These are phyloP conservation scores for Anaeramoeba flamelloides DNA, from an alignment of 78 protist species.

Conservation along the genomic window DNA sequence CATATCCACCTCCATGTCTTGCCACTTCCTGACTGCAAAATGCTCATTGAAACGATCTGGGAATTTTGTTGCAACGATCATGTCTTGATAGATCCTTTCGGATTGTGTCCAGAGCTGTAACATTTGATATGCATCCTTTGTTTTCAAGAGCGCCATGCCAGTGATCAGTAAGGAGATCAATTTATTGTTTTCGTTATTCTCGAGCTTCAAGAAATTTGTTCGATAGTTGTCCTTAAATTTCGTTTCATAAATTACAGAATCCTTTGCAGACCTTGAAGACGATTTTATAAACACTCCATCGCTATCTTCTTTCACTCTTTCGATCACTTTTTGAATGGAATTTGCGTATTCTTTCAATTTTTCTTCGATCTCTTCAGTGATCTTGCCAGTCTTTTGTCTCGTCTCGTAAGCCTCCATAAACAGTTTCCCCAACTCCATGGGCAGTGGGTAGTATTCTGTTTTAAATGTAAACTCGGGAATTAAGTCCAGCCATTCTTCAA, in stretches of 20 bases:
- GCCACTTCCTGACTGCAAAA: conserved; percentile 16
- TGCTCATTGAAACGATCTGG: conserved; percentile 7
- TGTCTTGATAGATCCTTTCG: conserved; percentile 13
- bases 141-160: neutral
- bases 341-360: neutral
- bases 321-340: neutral
- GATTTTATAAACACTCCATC: neutral
- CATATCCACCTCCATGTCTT: conserved; percentile 20
- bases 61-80: conserved; percentile 8
- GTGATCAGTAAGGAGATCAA: neutral
- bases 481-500: neutral
- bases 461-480: neutral
- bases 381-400: neutral
- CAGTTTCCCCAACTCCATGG: neutral
- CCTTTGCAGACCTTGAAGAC: neutral
- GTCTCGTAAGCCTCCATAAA: neutral
- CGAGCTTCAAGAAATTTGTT: neutral
- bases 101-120: neutral
- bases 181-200: neutral
- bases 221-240: neutral
- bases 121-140: neutral
- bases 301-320: neutral
- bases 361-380: neutral
- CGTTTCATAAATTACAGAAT: neutral
- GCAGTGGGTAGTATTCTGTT: neutral